These are phyloP conservation scores for Marchantia polymorpha DNA, from an alignment of 225 moss, liverwort and hornwort species.

Conservation along the genomic window DNA sequence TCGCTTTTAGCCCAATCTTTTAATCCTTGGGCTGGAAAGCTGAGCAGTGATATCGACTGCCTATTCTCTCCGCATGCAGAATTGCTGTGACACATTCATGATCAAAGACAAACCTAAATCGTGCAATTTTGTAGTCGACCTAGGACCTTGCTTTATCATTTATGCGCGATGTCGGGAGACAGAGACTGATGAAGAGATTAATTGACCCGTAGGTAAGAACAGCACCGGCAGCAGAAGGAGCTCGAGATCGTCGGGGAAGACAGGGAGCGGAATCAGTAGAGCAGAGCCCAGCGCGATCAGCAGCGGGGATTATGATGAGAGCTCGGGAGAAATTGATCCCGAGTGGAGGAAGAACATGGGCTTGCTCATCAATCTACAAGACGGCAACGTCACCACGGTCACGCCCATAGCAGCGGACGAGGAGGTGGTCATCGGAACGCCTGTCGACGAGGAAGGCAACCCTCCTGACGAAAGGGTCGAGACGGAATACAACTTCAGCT, in stretches of 20 bases:
- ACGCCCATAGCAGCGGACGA: slow-evolving; percentile 12
- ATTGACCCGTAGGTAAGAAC: slow-evolving; percentile 17
- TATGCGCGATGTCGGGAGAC: not conserved
- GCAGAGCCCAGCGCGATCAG: slow-evolving; percentile 5
- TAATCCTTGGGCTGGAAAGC: not conserved
- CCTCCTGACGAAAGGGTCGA: slow-evolving; percentile 21
- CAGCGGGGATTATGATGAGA: slow-evolving; percentile 27
- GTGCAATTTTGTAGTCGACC: not conserved
- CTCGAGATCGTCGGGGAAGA: slow-evolving; percentile 32
- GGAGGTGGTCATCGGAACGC: not conserved
- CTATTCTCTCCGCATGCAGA: not conserved
- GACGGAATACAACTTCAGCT: slow-evolving; percentile 37
- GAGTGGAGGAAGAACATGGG: slow-evolving; percentile 94
- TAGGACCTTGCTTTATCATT: not conserved
- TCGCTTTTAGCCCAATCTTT: not conserved
- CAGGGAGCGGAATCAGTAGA: slow-evolving; percentile 20
- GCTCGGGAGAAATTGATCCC: slow-evolving; percentile 48
- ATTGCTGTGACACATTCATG: not conserved
- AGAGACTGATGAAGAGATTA: not conserved
- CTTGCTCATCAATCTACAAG: slow-evolving; percentile 64
- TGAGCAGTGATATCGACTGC: not conserved
- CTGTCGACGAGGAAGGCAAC: slow-evolving; percentile 18
- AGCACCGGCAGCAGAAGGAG: slow-evolving; percentile 31
- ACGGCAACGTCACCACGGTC: slow-evolving; percentile 40
- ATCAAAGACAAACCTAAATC: not conserved